phyloP scores from a whole-genome alignment of 108 stramenopile genomes.

The Fistulifera solaris region DNA sequence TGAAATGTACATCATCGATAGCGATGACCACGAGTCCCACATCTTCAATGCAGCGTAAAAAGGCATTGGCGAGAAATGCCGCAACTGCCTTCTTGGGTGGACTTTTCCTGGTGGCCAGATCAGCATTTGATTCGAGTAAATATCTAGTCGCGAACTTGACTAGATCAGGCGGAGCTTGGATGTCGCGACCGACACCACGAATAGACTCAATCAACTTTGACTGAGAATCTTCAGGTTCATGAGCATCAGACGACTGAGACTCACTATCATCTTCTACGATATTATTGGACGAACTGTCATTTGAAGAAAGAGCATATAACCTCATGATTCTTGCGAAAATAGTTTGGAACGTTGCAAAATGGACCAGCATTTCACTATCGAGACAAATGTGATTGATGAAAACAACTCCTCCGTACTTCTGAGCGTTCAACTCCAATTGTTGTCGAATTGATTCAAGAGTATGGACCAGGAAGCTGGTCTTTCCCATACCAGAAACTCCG shows the following conservation, averaged over 20 bases:
- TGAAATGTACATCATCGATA: conserved; percentile 55
- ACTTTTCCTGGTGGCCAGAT: background rate
- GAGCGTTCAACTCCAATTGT: background rate
- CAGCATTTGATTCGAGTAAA: no score
- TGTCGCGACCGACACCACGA: no score
- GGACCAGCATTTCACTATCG: conserved; percentile 49
- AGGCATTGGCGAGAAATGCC: conserved; percentile 48
- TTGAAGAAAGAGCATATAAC: background rate
- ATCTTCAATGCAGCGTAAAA: conserved; percentile 38
- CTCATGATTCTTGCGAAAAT: background rate
- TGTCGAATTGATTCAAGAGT: conserved; percentile 35
- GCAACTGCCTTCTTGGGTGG: conserved; percentile 22
- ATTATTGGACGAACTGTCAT: background rate
- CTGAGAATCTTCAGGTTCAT: no score
- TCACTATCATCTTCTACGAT: background rate
- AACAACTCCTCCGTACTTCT: no score
- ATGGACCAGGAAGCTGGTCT: conserved; percentile 40
- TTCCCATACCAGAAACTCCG: conserved; percentile 52
- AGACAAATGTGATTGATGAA: conserved; percentile 32
- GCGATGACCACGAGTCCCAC: conserved; percentile 42
- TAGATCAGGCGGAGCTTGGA: no score
- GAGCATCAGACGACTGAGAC: no score
- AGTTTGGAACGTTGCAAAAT: conserved; percentile 18
- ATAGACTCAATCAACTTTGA: no score
- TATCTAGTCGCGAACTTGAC: no score